phyloP scores from a whole-genome alignment of 805 yeast genomes.

The Debaryomyces hansenii region DNA sequence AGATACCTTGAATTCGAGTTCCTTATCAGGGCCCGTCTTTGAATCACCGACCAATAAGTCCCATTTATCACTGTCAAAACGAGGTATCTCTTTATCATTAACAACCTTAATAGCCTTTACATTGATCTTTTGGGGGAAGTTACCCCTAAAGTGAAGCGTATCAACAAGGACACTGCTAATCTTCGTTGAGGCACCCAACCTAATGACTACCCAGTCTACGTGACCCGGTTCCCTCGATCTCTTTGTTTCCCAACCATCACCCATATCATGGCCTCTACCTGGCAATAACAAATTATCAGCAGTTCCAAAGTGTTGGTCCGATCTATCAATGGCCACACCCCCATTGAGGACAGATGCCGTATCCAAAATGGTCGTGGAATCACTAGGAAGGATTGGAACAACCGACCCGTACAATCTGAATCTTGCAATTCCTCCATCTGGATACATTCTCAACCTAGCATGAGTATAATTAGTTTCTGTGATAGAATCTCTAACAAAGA shows the following conservation, averaged over 20 bases:
- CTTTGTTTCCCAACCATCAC: slow-evolving; percentile 98
- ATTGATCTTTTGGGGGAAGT: slow-evolving; percentile 80
- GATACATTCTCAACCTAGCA: slow-evolving; percentile 86
- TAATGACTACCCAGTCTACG: slow-evolving; percentile 86
- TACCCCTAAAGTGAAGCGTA: slow-evolving; percentile 93
- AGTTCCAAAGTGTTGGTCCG: slow-evolving; percentile 94
- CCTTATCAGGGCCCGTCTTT: slow-evolving; percentile 82
- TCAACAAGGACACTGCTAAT: slow-evolving; percentile 69
- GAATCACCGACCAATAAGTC: slow-evolving; percentile 58
- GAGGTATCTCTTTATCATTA: slow-evolving; percentile 35
- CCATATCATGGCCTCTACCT: slow-evolving; percentile 94
- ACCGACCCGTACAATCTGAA: slow-evolving; percentile 88
- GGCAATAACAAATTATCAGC: slow-evolving; percentile 88
- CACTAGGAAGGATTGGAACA: slow-evolving; percentile 62
- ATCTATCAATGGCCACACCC: slow-evolving; percentile 78
- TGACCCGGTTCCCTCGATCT: slow-evolving; percentile 84
- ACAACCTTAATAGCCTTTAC: slow-evolving; percentile 57
- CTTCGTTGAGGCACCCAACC: slow-evolving; percentile 66
- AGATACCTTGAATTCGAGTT: slow-evolving; percentile 55
- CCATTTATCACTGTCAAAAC: slow-evolving; percentile 56
- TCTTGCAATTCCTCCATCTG: slow-evolving; percentile 97
- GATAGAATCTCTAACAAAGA: slow-evolving; percentile 60
- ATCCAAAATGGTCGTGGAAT: slow-evolving; percentile 52
- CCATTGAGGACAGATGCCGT: slow-evolving; percentile 83
- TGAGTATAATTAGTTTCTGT: slow-evolving; percentile 74